These are phyloP conservation scores for Astrothelium macrocarpum DNA, from an alignment of 495 filamentous ascomycete species.

Conservation along the genomic window DNA sequence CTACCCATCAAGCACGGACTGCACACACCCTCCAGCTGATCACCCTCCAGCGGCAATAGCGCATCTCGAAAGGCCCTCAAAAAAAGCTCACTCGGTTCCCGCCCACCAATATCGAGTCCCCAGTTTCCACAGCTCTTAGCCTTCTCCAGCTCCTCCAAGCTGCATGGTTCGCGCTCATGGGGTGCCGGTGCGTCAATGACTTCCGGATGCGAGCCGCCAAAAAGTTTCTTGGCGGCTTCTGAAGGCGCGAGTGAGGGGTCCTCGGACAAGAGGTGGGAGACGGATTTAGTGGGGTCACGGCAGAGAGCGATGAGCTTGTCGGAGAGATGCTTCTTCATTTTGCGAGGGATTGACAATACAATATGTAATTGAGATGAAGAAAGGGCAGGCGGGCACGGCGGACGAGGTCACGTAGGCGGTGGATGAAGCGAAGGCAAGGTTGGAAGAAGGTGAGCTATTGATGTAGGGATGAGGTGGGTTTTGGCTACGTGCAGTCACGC, in stretches of 20 bases:
- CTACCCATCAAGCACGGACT: constrained; percentile 64
- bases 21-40: constrained; percentile 47
- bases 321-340: constrained; percentile 28
- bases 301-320: constrained; percentile 45
- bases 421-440: background rate
- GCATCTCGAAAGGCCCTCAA: constrained; percentile 59
- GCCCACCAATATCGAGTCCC: constrained; percentile 34
- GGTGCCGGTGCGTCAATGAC: constrained; percentile 15
- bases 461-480: background rate
- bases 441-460: background rate
- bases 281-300: constrained; percentile 37
- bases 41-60: constrained; percentile 48
- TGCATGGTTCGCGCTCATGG: constrained; percentile 19
- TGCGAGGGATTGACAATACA: background rate
- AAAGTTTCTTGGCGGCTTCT: constrained; percentile 47
- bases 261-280: constrained; percentile 46
- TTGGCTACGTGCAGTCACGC: background rate
- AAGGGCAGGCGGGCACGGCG: background rate
- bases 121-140: constrained; percentile 57
- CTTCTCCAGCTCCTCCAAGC: constrained; percentile 39
- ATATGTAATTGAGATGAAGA: background rate
- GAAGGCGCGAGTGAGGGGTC: constrained; percentile 42
- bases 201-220: constrained; percentile 25
- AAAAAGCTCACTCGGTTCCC: constrained; percentile 57
- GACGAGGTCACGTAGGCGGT: background rate